phyloP scores from a whole-genome alignment of 1,139 yeast species.

The Suhomyces anneliseae region DNA sequence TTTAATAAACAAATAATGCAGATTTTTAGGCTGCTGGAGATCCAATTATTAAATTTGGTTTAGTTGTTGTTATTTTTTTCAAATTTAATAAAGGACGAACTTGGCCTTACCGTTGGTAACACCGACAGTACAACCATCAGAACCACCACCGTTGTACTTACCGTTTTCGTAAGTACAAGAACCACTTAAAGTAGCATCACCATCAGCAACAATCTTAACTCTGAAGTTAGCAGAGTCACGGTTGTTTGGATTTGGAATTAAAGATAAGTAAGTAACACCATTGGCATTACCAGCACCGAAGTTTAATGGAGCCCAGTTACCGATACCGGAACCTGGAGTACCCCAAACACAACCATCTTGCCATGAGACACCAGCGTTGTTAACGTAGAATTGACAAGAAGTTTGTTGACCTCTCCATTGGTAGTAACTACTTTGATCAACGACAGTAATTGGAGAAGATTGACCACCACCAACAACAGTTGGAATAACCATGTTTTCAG shows the following conservation, averaged over 20 bases:
- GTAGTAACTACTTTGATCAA: constrained; percentile 74
- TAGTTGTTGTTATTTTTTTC: too few relatives aligned
- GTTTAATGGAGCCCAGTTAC: constrained; percentile 98
- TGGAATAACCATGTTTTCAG: constrained; percentile 96
- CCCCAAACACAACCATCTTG: constrained; percentile 97
- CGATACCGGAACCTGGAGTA: constrained; percentile 69
- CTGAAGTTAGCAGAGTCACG: constrained; percentile 72
- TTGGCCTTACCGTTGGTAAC: constrained; percentile 81
- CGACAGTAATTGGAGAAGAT: constrained; percentile 69
- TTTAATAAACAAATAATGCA: not conserved
- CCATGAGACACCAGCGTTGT: constrained; percentile 89
- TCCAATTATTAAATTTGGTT: too few relatives aligned
- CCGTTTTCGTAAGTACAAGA: constrained; percentile 82
- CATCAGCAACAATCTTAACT: constrained; percentile 70
- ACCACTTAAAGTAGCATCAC: constrained; percentile 67
- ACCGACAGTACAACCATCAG: constrained; percentile 91
- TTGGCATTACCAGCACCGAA: constrained; percentile 86
- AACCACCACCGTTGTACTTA: constrained; percentile 61
- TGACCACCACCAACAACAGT: constrained; percentile 75
- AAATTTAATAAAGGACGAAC: constrained; percentile 54
- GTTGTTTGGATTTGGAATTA: constrained; percentile 96
- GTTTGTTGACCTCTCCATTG: constrained; percentile 80
- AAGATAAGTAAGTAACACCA: constrained; percentile 82
- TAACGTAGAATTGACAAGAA: constrained; percentile 94
- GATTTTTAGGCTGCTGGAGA: too few relatives aligned